Percentiles rank a stretch among this genome's conserved stretches.
These are phyloP conservation scores for Imleria badia DNA, from an alignment of 768 basidiomycete species.

Conservation along the genomic window DNA sequence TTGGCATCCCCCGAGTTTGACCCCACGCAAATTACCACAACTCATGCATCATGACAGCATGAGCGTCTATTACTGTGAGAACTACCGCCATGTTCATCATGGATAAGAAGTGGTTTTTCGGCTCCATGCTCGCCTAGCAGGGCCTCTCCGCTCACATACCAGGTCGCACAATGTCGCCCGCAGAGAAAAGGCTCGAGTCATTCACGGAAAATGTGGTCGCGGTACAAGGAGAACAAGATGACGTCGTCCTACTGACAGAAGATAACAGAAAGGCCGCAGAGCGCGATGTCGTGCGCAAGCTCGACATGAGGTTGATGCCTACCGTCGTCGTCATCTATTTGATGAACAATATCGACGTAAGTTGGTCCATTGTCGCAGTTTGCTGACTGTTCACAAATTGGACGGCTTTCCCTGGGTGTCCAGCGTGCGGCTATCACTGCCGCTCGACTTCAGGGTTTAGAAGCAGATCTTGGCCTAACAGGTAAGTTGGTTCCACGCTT, in stretches of 20 bases:
- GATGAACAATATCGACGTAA: conserved; percentile 30
- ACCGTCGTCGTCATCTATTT: conserved; percentile 24
- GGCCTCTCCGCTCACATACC: too few relatives aligned
- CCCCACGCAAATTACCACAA: too few relatives aligned
- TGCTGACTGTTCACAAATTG: not conserved
- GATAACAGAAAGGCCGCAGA: conserved; percentile 20
- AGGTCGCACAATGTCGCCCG: conserved; percentile 4
- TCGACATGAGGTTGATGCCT: conserved; percentile 31
- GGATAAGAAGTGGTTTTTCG: not conserved
- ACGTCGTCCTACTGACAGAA: conserved; percentile 7
- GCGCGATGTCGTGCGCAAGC: conserved; percentile 23
- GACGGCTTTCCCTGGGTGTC: not conserved
- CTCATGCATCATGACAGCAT: too few relatives aligned
- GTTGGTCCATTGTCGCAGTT: not conserved
- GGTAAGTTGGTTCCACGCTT: conserved; percentile 16
- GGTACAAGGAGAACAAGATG: not conserved
- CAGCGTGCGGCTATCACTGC: conserved; percentile 39
- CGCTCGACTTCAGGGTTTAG: conserved; percentile 40
- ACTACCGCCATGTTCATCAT: not conserved
- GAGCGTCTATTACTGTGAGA: not conserved
- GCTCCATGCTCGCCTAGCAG: not conserved
- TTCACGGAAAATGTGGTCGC: conserved; percentile 6
- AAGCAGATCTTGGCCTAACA: conserved; percentile 36
- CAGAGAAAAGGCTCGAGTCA: conserved; percentile 10
- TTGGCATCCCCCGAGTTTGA: too few relatives aligned